Evolutionary conservation across 306 rosid species (phyloP).

Genomic region (Ceratonia siliqua): DNA sequence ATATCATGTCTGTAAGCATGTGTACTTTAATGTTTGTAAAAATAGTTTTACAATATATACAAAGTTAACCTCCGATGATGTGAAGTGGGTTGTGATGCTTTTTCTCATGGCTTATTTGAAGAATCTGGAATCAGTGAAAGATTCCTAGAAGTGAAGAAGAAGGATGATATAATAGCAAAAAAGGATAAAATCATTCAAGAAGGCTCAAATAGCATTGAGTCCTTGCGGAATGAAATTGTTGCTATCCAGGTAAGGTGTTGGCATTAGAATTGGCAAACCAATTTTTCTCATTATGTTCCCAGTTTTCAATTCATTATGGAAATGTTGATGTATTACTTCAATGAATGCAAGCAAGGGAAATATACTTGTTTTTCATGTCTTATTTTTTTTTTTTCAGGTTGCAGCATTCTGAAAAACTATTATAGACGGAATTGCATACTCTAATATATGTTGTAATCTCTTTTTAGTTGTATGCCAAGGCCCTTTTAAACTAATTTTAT

Average conservation of each 20-base stretch:
- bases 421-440: background rate
- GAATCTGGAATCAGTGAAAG: conserved; percentile 63
- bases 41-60: background rate
- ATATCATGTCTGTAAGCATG: background rate
- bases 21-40: background rate
- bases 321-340: background rate
- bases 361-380: background rate
- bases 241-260: conserved; percentile 74
- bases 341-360: background rate
- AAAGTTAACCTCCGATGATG: background rate
- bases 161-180: conserved; percentile 57
- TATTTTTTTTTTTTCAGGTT: background rate
- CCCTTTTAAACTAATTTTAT: background rate
- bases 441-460: background rate
- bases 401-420: conserved; percentile 13
- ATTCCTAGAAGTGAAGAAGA: conserved; percentile 54
- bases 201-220: conserved; percentile 49
- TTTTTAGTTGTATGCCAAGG: background rate
- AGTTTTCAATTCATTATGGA: background rate
- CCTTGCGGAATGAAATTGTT: conserved; percentile 62
- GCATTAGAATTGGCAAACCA: background rate
- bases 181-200: conserved; percentile 61
- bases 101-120: conserved; percentile 49
- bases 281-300: background rate
- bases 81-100: conserved; percentile 2